A percentile compares a stretch with the other conserved stretches of the same genome.
Conservation (phyloP, 768 basidiomycete genomes). For the Lentinula lateritia region DNA sequence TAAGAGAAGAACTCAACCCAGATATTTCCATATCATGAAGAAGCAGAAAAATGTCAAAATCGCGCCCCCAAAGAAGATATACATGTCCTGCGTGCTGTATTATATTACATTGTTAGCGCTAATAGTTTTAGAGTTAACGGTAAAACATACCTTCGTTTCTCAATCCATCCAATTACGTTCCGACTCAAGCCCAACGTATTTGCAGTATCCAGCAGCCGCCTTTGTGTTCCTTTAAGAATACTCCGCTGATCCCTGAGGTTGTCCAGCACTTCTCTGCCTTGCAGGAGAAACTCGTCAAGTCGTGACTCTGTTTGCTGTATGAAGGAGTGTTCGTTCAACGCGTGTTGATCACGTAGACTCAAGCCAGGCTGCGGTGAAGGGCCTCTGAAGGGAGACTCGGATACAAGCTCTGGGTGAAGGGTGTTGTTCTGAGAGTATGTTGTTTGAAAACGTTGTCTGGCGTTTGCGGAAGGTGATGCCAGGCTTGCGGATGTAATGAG, state of each 20-base stretch:
- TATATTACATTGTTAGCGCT: neutral
- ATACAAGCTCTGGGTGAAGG: slow-evolving; percentile 49
- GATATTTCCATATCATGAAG: slow-evolving; percentile 86
- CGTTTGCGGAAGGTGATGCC: slow-evolving; percentile 42
- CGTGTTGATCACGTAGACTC: slow-evolving; percentile 65
- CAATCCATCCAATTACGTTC: slow-evolving; percentile 96
- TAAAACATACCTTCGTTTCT: slow-evolving; percentile 75
- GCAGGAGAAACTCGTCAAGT: slow-evolving; percentile 87
- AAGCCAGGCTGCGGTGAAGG: slow-evolving; percentile 50
- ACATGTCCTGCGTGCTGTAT: slow-evolving; percentile 86
- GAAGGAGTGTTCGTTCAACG: slow-evolving; percentile 86
- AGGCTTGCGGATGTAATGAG: slow-evolving; percentile 48
- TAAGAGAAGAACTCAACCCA: slow-evolving; percentile 42
- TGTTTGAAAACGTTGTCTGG: slow-evolving; percentile 62
- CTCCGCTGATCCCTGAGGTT: slow-evolving; percentile 90
- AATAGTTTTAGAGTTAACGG: neutral
- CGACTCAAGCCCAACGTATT: slow-evolving; percentile 93
- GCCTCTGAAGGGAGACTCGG: slow-evolving; percentile 83
- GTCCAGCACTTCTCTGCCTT: slow-evolving; percentile 87
- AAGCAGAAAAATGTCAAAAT: slow-evolving; percentile 90
- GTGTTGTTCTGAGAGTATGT: slow-evolving; percentile 38
- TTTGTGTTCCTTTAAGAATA: slow-evolving; percentile 92
- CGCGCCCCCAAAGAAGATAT: slow-evolving; percentile 84
- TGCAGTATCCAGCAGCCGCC: slow-evolving; percentile 80
- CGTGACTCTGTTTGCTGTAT: slow-evolving; percentile 75